A percentile compares a stretch with the other conserved stretches of the same genome.
Evolutionary conservation across 768 basidiomycete species (phyloP).

Genomic region (Russula sp.): DNA sequence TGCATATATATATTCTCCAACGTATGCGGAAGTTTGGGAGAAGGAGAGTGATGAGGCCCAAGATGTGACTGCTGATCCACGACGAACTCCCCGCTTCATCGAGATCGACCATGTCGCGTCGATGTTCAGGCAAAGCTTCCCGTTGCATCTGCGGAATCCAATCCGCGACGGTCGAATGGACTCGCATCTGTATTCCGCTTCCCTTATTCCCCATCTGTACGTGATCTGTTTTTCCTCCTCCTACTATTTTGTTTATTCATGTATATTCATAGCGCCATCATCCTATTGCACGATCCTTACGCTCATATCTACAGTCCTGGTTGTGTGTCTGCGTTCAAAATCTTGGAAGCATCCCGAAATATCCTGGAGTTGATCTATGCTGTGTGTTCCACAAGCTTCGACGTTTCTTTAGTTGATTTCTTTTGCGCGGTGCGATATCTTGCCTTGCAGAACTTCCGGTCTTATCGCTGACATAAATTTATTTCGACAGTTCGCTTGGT

Average conservation of each 20-base stretch:
- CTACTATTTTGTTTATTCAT: conserved; percentile 17
- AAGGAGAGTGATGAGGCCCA: conserved; percentile 13
- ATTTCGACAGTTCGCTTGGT: conserved; percentile 59
- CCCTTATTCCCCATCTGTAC: conserved; percentile 36
- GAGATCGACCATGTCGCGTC: conserved; percentile 34
- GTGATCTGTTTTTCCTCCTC: conserved; percentile 37
- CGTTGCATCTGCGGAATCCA: conserved; percentile 36
- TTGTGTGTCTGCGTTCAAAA: conserved; percentile 67
- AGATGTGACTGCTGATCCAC: conserved; percentile 32
- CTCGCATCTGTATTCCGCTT: conserved; percentile 36
- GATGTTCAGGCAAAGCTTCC: conserved; percentile 33
- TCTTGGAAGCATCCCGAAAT: conserved; percentile 61
- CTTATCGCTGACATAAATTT: conserved; percentile 5
- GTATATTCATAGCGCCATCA: conserved; percentile 49
- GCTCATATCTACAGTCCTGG: conserved; percentile 55
- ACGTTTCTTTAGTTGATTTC: conserved; percentile 65
- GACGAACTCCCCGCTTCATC: conserved; percentile 36
- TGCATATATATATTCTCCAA: conserved; percentile 40
- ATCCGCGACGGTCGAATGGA: conserved; percentile 43
- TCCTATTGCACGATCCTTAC: conserved; percentile 75
- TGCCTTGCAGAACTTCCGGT: conserved; percentile 9
- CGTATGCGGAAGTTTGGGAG: conserved; percentile 25
- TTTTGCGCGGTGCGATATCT: conserved; percentile 56
- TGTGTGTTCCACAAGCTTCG: conserved; percentile 68
- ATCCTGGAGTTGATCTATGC: conserved; percentile 66